Base-by-base conservation (phyloP, 2,329 filamentous ascomycete genomes). In the Fusarium sp. region DNA sequence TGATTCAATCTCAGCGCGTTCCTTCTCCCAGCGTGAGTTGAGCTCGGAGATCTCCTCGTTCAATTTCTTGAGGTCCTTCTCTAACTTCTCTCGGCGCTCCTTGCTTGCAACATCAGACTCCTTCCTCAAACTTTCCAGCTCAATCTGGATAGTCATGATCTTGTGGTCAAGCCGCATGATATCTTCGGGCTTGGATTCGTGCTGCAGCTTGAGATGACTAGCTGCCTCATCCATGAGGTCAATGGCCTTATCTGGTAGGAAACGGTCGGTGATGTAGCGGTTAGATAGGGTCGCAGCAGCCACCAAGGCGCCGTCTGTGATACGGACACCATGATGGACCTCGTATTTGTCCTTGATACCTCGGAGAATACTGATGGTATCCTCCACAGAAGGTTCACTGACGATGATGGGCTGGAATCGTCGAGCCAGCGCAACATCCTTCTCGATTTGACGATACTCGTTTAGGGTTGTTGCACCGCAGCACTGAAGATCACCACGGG, bases 281-380 rank as follows among this genome's bases (percentile, higher is more conserved):
- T 98, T 98, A 62, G 91, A 95, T 73, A 96, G 91, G 0, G 92
- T 91, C 3, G 94, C 93, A 3, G 95, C 94, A 2, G 95, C 93
- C 12, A 99, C 94, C 10, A 98, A 80, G 7, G 95, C 93, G 2
- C 91, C 90, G 70, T 98, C 95, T 0, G 92, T 96, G 66, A 99
- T 98, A 50, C 93, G 85, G 0, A 98, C 94, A 77, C 95, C 94
- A 72, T 99, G 95, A 67, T 98, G 95, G 1, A 98, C 92, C 75
- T 98, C 95, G 72, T 99, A 99, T 67, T 93, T 92, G 72, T 98
- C 93, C 74, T 98, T 98, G 80, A 99, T 97, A 44, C 94, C 95
- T 72, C 95, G 88, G 1, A 99, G 81, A 54, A 99, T 98, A 46
- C 92, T 97, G 61, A 99, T 93, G 0, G 95, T 97, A 67, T 97